These are phyloP conservation scores for Sporothrix phasma DNA, from an alignment of 2,329 filamentous ascomycete genomes.

Conservation along the genomic window DNA sequence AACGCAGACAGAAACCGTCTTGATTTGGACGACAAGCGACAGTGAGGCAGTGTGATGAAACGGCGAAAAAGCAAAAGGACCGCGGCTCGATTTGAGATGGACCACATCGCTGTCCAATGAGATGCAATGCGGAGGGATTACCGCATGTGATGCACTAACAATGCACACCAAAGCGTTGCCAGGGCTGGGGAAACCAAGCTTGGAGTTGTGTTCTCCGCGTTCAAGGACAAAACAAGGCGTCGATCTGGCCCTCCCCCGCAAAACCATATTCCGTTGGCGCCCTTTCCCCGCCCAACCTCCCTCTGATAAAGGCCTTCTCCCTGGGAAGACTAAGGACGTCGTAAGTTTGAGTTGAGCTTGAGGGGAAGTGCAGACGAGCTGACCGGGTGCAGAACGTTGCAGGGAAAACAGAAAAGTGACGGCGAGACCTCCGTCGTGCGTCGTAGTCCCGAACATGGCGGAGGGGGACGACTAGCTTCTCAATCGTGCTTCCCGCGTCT, in stretches of 20 bases:
- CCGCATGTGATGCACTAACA: conserved; percentile 1
- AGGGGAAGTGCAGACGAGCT: no score
- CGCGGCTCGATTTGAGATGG: neutral
- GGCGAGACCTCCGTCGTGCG: no score
- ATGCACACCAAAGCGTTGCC: neutral
- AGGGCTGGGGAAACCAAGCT: neutral
- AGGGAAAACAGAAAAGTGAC: no score
- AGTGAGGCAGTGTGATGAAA: neutral
- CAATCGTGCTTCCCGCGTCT: neutral
- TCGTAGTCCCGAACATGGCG: no score
- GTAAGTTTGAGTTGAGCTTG: no score
- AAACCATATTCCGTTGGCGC: neutral
- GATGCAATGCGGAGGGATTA: neutral
- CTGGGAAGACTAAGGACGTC: no score
- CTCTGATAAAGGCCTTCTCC: no score
- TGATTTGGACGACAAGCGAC: no score
- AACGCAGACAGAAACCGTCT: neutral
- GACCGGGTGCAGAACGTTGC: no score
- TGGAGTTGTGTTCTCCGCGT: no score
- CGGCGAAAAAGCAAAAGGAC: neutral
- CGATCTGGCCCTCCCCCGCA: neutral
- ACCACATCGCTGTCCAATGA: neutral
- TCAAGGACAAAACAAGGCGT: neutral
- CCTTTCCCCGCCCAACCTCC: neutral
- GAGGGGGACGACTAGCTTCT: neutral